Evolutionary conservation across 2,329 filamentous ascomycete genomes (phyloP).

Genomic region (Pezizomycotina sp.): DNA sequence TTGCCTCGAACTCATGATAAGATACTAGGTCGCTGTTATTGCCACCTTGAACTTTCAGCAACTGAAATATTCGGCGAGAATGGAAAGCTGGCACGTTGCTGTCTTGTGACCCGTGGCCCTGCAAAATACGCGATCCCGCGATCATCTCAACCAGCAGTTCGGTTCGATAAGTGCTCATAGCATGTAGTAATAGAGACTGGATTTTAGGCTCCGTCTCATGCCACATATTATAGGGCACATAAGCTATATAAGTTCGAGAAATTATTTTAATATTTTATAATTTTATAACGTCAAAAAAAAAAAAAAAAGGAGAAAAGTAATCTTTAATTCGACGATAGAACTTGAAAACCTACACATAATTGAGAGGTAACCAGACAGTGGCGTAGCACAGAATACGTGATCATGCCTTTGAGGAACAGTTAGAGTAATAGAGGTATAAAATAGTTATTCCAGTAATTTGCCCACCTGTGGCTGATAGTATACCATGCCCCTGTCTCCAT

Average conservation of each 20-base stretch:
- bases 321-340: background rate
- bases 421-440: background rate
- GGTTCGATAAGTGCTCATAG: slow-evolving; percentile 38
- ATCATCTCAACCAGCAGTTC: slow-evolving; percentile 39
- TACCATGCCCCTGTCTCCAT: slow-evolving; percentile 46
- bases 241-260: slow-evolving; percentile 28
- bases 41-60: slow-evolving; percentile 35
- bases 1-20: slow-evolving; percentile 33
- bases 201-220: slow-evolving; percentile 37
- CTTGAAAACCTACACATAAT: slow-evolving; percentile 36
- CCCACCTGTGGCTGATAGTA: slow-evolving; percentile 33
- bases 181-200: slow-evolving; percentile 33
- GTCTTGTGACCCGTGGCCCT: slow-evolving; percentile 41
- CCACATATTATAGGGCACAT: slow-evolving; percentile 43
- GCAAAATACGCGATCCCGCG: slow-evolving; percentile 37
- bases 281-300: too few relatives aligned
- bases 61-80: slow-evolving; percentile 38
- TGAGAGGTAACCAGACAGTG: slow-evolving; percentile 42
- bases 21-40: too few relatives aligned
- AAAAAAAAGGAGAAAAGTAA: background rate
- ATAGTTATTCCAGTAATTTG: background rate
- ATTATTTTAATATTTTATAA: slow-evolving; percentile 3
- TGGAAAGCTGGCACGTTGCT: slow-evolving; percentile 44
- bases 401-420: slow-evolving; percentile 31
- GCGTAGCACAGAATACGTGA: slow-evolving; percentile 39